Conservation (phyloP, 2,329 filamentous ascomycete genomes). For the Xylaria sp. region DNA sequence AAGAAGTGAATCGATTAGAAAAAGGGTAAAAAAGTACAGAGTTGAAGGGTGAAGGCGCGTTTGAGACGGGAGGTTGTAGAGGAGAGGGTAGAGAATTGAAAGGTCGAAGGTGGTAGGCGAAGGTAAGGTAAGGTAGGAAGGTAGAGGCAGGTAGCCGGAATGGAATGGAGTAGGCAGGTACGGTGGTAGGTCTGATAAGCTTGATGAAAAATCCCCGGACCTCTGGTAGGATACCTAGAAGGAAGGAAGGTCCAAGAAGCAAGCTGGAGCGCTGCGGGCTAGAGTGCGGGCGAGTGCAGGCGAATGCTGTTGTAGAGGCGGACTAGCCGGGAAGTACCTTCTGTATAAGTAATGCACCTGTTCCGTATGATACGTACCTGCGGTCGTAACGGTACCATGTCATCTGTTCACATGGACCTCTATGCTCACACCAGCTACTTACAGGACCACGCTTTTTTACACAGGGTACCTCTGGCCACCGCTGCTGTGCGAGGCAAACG, state of each 20-base stretch:
- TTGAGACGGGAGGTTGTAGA: slow-evolving; percentile 11
- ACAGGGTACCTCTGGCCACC: background rate
- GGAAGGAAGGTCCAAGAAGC: background rate
- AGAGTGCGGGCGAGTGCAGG: background rate
- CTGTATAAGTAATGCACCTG: too few relatives aligned
- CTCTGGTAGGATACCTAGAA: background rate
- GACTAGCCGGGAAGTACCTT: background rate
- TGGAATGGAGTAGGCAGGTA: background rate
- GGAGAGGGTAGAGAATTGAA: slow-evolving; percentile 8
- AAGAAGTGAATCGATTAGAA: slow-evolving; percentile 13
- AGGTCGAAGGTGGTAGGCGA: slow-evolving; percentile 4
- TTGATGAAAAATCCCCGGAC: background rate
- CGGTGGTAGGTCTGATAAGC: background rate
- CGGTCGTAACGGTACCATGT: too few relatives aligned
- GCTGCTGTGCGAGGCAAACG: background rate
- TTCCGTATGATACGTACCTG: too few relatives aligned
- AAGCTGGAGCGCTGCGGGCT: background rate
- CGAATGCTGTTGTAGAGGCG: background rate
- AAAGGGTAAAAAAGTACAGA: background rate
- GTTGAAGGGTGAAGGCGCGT: background rate
- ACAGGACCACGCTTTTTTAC: background rate
- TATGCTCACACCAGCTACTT: background rate
- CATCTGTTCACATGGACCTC: too few relatives aligned
- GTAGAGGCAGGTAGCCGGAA: background rate
- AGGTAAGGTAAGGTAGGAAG: background rate